Evolutionary conservation across 164 flowering plant genomes (phyloP).

Genomic region (Chimonanthus salicifolius): DNA sequence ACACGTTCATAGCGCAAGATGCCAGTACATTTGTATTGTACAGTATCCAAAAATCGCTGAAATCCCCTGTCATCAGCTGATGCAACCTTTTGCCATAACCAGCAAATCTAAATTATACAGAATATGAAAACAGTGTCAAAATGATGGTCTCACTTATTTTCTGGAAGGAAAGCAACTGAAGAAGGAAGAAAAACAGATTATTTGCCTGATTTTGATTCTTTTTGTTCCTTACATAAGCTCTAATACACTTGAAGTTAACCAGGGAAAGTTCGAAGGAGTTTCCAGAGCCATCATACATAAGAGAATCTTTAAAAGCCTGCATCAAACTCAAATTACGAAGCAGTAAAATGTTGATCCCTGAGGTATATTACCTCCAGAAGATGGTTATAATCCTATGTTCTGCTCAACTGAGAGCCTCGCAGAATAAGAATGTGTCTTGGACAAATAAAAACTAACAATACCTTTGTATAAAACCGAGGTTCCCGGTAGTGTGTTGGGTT

Average conservation of each 20-base stretch:
- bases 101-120: constrained; percentile 70
- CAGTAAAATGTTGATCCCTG: too few species aligned
- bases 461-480: constrained; percentile 94
- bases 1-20: constrained; percentile 93
- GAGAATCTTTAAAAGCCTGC: constrained; percentile 83
- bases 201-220: constrained; percentile 90
- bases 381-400: too few species aligned
- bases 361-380: too few species aligned
- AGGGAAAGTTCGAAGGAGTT: constrained; percentile 74
- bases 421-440: neutral
- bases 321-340: constrained; percentile 9
- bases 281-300: constrained; percentile 41
- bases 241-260: constrained; percentile 77
- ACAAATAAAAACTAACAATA: constrained; percentile 12
- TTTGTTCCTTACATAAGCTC: constrained; percentile 88
- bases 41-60: constrained; percentile 85
- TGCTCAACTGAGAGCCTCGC: too few species aligned
- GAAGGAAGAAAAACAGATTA: neutral
- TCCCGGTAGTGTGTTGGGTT: constrained; percentile 94
- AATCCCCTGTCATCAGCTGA: constrained; percentile 72
- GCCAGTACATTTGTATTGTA: constrained; percentile 74
- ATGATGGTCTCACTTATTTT: neutral
- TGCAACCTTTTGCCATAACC: constrained; percentile 80
- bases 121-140: neutral
- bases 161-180: neutral